A percentile compares a stretch with the other conserved stretches of the same genome.
phyloP scores from a whole-genome alignment of 805 yeast species.

The Metschnikowia henanensis region DNA sequence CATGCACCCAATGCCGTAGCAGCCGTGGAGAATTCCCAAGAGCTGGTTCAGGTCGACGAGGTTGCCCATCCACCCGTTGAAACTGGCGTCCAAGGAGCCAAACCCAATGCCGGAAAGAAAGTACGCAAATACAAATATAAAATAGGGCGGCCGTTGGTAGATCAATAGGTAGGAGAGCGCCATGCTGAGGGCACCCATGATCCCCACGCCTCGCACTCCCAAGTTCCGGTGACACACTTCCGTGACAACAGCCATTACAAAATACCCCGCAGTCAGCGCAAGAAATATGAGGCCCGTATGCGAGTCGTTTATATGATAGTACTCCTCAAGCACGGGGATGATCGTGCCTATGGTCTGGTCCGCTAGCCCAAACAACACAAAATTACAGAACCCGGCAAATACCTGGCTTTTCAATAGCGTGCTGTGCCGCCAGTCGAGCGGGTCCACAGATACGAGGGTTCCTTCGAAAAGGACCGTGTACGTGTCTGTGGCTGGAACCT shows the following conservation, averaged over 20 bases:
- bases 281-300: conserved; percentile 51
- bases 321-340: conserved; percentile 49
- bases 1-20: conserved; percentile 55
- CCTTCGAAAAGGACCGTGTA: conserved; percentile 27
- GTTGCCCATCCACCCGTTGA: conserved; percentile 53
- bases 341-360: conserved; percentile 65
- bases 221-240: conserved; percentile 39
- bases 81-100: conserved; percentile 56
- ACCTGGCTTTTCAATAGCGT: conserved; percentile 44
- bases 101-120: conserved; percentile 51
- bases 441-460: conserved; percentile 31
- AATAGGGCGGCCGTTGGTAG: conserved; percentile 43
- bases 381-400: conserved; percentile 34
- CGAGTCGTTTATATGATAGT: conserved; percentile 50
- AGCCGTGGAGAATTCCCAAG: conserved; percentile 52
- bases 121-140: conserved; percentile 39
- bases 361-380: conserved; percentile 51
- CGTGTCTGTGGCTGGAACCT: conserved; percentile 9
- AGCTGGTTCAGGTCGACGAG: conserved; percentile 49
- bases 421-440: conserved; percentile 41
- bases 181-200: conserved; percentile 35
- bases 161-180: conserved; percentile 38
- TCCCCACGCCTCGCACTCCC: conserved; percentile 50
- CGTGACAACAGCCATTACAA: conserved; percentile 50
- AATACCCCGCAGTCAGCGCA: conserved; percentile 55